Conservation (phyloP, 2,329 filamentous ascomycete species). For the Diaporthe capsici region DNA sequence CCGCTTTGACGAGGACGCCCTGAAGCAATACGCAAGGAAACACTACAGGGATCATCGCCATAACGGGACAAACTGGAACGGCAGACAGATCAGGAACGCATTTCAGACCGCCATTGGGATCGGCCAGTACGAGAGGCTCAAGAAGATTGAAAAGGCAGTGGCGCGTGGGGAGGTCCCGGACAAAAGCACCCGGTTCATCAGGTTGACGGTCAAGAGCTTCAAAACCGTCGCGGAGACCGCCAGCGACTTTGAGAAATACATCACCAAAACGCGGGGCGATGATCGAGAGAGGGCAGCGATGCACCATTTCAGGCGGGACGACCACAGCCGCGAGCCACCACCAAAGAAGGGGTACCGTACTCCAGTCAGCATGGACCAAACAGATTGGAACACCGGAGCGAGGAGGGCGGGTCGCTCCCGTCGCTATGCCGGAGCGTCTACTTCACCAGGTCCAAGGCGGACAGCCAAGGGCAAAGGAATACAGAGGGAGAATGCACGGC, state of each 20-base stretch:
- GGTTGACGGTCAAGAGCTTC: background rate
- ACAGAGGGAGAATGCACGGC: background rate
- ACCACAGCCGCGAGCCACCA: background rate
- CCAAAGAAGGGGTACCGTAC: background rate
- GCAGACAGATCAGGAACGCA: slow-evolving; percentile 45
- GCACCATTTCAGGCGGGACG: background rate
- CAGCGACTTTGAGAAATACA: background rate
- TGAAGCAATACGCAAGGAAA: slow-evolving; percentile 41
- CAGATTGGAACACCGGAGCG: background rate
- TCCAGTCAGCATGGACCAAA: background rate
- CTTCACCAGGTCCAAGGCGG: background rate
- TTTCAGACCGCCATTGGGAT: slow-evolving; percentile 45
- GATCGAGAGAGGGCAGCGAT: background rate
- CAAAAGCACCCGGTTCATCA: background rate
- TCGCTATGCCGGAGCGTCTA: background rate
- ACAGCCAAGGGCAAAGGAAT: background rate
- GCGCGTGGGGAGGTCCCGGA: background rate
- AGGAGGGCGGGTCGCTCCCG: background rate
- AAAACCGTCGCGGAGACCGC: background rate
- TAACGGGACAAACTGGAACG: slow-evolving; percentile 43
- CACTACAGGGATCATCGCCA: slow-evolving; percentile 40
- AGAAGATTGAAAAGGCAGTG: background rate
- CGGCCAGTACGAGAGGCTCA: slow-evolving; percentile 36
- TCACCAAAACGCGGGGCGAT: background rate
- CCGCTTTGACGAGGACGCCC: slow-evolving; percentile 38